Percentiles rank a stretch among this genome's conserved stretches.
phyloP scores from a whole-genome alignment of 768 basidiomycete genomes.

The Termitomyces sp. region DNA sequence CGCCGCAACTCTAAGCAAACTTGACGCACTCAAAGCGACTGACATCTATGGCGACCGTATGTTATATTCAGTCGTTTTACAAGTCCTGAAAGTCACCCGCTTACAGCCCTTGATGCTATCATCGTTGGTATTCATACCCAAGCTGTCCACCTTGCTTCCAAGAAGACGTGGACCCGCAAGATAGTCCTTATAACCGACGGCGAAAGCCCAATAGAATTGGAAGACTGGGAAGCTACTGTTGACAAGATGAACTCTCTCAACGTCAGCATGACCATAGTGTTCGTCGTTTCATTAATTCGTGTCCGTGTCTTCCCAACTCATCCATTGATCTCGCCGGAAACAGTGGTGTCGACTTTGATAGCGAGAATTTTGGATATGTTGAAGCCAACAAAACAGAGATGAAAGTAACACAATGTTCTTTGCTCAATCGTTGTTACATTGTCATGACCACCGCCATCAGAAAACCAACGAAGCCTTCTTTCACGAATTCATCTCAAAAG shows the following conservation, averaged over 20 bases:
- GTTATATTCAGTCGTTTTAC: slow-evolving; percentile 20
- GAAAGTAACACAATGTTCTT: slow-evolving; percentile 52
- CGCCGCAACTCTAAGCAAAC: slow-evolving; percentile 58
- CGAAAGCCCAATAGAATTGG: slow-evolving; percentile 66
- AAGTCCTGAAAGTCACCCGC: neutral
- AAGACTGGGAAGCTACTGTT: slow-evolving; percentile 71
- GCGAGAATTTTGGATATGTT: slow-evolving; percentile 57
- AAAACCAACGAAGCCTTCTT: slow-evolving; percentile 76
- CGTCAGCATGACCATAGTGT: slow-evolving; percentile 73
- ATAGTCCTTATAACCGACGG: slow-evolving; percentile 85
- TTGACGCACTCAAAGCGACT: slow-evolving; percentile 59
- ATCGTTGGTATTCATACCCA: slow-evolving; percentile 87
- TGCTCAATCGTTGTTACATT: neutral
- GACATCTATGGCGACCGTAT: slow-evolving; percentile 62
- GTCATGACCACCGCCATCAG: slow-evolving; percentile 32
- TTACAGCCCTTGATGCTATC: slow-evolving; percentile 77
- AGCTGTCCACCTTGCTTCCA: slow-evolving; percentile 58
- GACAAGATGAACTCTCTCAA: slow-evolving; percentile 59
- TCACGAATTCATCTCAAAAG: slow-evolving; percentile 35
- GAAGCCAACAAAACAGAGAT: slow-evolving; percentile 68
- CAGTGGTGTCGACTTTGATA: slow-evolving; percentile 90
- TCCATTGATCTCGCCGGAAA: slow-evolving; percentile 7
- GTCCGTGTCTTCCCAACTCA: neutral
- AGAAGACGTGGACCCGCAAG: slow-evolving; percentile 84
- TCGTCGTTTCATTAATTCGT: slow-evolving; percentile 16